A percentile compares a stretch with the other conserved stretches of the same genome.
These are phyloP conservation scores for Lithospermum erythrorhizon DNA, from an alignment of 257 asterid species.

Conservation along the genomic window DNA sequence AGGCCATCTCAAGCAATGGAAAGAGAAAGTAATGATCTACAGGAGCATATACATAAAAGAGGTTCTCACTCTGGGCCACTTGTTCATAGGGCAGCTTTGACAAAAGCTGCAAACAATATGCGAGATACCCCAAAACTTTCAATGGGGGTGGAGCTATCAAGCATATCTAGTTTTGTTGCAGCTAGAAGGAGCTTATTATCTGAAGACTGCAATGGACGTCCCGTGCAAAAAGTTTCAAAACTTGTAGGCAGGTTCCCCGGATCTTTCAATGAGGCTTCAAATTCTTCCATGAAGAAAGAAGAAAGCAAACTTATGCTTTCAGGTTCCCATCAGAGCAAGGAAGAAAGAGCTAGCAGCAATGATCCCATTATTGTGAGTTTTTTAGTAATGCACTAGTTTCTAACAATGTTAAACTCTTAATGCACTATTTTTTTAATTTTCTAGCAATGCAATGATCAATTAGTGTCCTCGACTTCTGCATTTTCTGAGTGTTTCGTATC, in stretches of 20 bases:
- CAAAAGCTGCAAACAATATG: conserved; percentile 55
- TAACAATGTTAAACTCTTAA: too few species aligned
- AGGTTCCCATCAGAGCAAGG: conserved; percentile 35
- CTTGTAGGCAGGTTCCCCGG: conserved; percentile 71
- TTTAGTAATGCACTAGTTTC: neutral
- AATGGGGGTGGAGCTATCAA: conserved; percentile 48
- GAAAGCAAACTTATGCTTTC: conserved; percentile 23
- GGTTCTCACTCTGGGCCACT: conserved; percentile 97
- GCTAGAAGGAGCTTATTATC: conserved; percentile 70
- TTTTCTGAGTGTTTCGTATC: neutral
- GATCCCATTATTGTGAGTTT: conserved; percentile 54
- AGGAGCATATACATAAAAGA: conserved; percentile 45
- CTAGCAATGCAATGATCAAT: too few species aligned
- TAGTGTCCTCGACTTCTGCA: neutral
- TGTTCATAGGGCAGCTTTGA: conserved; percentile 79
- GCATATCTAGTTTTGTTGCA: conserved; percentile 75
- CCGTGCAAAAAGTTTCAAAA: conserved; percentile 60
- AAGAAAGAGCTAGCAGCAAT: conserved; percentile 39
- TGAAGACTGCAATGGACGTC: conserved; percentile 38
- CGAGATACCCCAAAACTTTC: conserved; percentile 61
- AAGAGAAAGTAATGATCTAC: conserved; percentile 42
- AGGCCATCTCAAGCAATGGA: conserved; percentile 62
- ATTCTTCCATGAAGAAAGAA: conserved; percentile 36
- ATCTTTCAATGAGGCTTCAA: conserved; percentile 72
- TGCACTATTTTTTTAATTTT: too few species aligned